A percentile compares a stretch with the other conserved stretches of the same genome.
These are phyloP conservation scores for Leccinum fibrillosum DNA, from an alignment of 768 basidiomycete genomes.

Conservation along the genomic window DNA sequence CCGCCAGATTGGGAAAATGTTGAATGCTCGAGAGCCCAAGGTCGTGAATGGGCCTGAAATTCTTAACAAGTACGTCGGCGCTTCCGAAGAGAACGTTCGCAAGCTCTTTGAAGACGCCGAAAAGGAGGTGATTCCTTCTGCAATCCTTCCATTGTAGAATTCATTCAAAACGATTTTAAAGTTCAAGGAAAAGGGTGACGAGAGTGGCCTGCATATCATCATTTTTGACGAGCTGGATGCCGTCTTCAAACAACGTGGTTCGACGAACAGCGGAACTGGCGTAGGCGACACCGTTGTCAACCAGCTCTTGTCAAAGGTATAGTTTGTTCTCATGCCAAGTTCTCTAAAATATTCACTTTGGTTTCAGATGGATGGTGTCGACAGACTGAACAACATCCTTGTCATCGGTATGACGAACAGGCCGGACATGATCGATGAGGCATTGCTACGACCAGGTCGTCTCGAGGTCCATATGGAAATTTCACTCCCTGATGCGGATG, in stretches of 20 bases:
- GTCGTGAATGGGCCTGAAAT: slow-evolving; percentile 98
- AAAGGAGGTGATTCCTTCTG: slow-evolving; percentile 64
- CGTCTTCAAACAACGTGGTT: slow-evolving; percentile 98
- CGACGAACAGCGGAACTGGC: slow-evolving; percentile 85
- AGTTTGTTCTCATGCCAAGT: neutral
- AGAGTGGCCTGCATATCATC: slow-evolving; percentile 97
- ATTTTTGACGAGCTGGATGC: slow-evolving; percentile 99
- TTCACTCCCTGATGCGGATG: slow-evolving; percentile 90
- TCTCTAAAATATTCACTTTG: slow-evolving; percentile 9
- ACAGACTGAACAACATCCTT: slow-evolving; percentile 97
- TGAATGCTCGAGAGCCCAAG: slow-evolving; percentile 97
- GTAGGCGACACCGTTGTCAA: slow-evolving; percentile 99
- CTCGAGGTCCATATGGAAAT: slow-evolving; percentile 99
- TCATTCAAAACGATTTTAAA: slow-evolving; percentile 28
- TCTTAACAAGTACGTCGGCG: slow-evolving; percentile 95
- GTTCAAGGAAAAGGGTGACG: slow-evolving; percentile 98
- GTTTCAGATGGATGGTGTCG: slow-evolving; percentile 95
- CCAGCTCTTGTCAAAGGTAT: slow-evolving; percentile 92
- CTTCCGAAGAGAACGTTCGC: slow-evolving; percentile 95
- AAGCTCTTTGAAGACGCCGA: slow-evolving; percentile 99
- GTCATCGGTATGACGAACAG: slow-evolving; percentile 99
- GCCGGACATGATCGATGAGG: slow-evolving; percentile 98
- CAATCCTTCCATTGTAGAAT: neutral
- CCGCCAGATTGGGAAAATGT: slow-evolving; percentile 98
- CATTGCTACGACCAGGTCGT: slow-evolving; percentile 93